phyloP scores from a whole-genome alignment of 2,329 filamentous ascomycete species.

The Akanthomyces uredinophilus region DNA sequence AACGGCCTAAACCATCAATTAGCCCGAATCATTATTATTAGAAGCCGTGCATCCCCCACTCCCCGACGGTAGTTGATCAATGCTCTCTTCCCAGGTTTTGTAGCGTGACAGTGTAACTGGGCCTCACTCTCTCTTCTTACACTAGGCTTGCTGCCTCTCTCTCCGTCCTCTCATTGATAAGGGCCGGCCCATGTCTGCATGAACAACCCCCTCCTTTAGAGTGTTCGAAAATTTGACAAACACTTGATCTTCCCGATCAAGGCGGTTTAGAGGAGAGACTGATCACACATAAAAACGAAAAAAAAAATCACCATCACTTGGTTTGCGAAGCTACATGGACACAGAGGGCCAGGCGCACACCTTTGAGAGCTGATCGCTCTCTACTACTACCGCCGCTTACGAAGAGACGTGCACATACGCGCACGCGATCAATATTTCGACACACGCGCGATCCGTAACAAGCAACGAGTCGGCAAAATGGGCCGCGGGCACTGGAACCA shows the following conservation, averaged over 20 bases:
- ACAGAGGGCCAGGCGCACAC: background rate
- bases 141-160: too few species aligned
- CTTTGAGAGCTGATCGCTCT: background rate
- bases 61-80: background rate
- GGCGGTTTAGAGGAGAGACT: too few species aligned
- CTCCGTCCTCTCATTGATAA: too few species aligned
- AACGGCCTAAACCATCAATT: background rate
- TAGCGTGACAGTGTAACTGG: too few species aligned
- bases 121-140: too few species aligned
- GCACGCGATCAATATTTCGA: background rate
- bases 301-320: background rate
- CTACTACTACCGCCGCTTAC: background rate
- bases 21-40: background rate
- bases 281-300: background rate
- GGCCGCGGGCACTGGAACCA: background rate
- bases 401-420: background rate
- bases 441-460: background rate
- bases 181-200: too few species aligned
- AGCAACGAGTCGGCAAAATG: background rate
- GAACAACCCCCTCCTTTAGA: too few species aligned
- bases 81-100: background rate
- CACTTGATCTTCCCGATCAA: too few species aligned
- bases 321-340: background rate
- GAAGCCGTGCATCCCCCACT: conserved; percentile 1
- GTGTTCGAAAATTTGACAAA: too few species aligned